phyloP scores from a whole-genome alignment of 805 yeast species.

The Diddensiella santjacobensis region DNA sequence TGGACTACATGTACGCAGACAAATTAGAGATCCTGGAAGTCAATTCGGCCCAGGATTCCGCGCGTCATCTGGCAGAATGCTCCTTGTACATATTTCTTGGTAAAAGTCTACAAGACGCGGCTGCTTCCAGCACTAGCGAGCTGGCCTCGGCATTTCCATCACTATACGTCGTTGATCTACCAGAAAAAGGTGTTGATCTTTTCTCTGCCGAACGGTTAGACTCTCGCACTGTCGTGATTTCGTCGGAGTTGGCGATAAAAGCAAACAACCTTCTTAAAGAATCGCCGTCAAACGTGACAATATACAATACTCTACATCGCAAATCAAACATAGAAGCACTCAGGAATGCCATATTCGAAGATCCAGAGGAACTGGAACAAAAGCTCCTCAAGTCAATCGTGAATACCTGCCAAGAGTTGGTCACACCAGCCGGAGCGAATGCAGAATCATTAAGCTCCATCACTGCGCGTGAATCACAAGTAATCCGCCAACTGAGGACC shows the following conservation, averaged over 20 bases:
- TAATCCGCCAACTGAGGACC: slow-evolving; percentile 21
- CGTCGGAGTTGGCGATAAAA: slow-evolving; percentile 22
- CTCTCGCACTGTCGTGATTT: slow-evolving; percentile 15
- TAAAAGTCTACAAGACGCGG: slow-evolving; percentile 19
- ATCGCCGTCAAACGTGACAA: slow-evolving; percentile 28
- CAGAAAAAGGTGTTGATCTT: slow-evolving; percentile 2
- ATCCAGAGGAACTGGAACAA: slow-evolving; percentile 14
- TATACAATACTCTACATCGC: slow-evolving; percentile 22
- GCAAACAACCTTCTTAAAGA: slow-evolving; percentile 26
- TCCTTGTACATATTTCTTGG: slow-evolving; percentile 27
- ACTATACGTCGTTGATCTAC: slow-evolving; percentile 18
- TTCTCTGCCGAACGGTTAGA: slow-evolving; percentile 8
- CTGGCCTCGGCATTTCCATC: slow-evolving; percentile 20
- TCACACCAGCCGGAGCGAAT: slow-evolving; percentile 15
- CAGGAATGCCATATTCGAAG: slow-evolving; percentile 19
- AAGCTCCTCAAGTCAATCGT: slow-evolving; percentile 26
- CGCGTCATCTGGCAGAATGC: slow-evolving; percentile 29
- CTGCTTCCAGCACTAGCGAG: slow-evolving; percentile 14
- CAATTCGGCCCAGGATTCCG: slow-evolving; percentile 27
- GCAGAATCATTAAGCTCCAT: slow-evolving; percentile 8
- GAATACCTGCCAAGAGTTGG: slow-evolving; percentile 28
- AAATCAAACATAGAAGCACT: slow-evolving; percentile 26
- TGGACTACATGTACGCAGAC: slow-evolving; percentile 6
- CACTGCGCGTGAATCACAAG: slow-evolving; percentile 18
- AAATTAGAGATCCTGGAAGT: slow-evolving; percentile 31